Percentiles rank a stretch among this genome's conserved stretches.
These are phyloP conservation scores for Mallotus repandus DNA, from an alignment of 441 rosid genomes.

Conservation along the genomic window DNA sequence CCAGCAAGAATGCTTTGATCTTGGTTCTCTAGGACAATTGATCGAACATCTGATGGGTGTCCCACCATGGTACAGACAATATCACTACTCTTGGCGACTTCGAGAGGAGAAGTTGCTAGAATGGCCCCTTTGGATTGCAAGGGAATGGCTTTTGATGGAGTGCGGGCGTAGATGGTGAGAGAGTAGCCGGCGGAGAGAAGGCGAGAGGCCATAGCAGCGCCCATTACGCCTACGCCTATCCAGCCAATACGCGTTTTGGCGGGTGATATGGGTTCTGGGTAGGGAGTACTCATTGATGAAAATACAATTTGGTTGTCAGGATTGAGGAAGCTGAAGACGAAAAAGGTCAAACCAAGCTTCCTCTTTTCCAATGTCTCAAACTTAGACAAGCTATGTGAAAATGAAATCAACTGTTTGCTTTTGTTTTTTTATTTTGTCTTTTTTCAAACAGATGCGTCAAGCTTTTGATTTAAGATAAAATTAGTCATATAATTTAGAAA, in stretches of 20 bases:
- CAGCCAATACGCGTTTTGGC: conserved; percentile 63
- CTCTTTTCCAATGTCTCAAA: too few relatives aligned
- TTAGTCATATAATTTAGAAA: too few relatives aligned
- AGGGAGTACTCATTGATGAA: conserved; percentile 52
- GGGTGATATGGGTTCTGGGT: conserved; percentile 48
- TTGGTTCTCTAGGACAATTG: conserved; percentile 45
- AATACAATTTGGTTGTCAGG: too few relatives aligned
- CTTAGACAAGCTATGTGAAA: too few relatives aligned
- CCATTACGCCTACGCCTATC: conserved; percentile 89
- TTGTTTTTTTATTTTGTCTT: too few relatives aligned
- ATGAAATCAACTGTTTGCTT: too few relatives aligned
- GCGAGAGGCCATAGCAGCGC: conserved; percentile 78
- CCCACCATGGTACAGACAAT: conserved; percentile 79
- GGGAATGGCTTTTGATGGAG: conserved; percentile 46
- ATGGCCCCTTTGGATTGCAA: conserved; percentile 64
- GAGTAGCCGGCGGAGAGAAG: conserved; percentile 68
- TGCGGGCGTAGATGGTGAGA: conserved; percentile 64
- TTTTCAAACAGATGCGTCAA: too few relatives aligned
- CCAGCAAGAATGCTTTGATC: conserved; percentile 62
- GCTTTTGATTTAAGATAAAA: too few relatives aligned
- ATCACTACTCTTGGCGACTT: conserved; percentile 50
- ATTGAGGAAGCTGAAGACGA: too few relatives aligned
- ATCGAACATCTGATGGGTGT: conserved; percentile 68
- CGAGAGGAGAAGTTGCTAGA: conserved; percentile 40
- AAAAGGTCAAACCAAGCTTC: too few relatives aligned